These are phyloP conservation scores for Botrytis tulipae DNA, from an alignment of 2,329 filamentous ascomycete species.

Conservation along the genomic window DNA sequence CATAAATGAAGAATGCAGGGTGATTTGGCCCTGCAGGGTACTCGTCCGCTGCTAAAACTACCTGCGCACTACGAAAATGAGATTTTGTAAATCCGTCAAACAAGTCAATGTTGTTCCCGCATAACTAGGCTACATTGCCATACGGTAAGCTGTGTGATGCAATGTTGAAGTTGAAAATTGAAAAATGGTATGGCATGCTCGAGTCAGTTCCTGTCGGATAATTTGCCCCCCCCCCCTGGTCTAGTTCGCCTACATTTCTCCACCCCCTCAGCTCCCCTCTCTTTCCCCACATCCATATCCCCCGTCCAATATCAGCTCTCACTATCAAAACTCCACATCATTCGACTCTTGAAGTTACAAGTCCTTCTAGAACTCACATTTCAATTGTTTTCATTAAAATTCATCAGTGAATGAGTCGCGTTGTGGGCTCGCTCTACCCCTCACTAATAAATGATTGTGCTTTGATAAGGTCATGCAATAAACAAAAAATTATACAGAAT, in stretches of 20 bases:
- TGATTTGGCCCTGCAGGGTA: neutral
- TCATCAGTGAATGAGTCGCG: neutral
- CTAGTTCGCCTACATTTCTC: neutral
- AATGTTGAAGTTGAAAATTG: neutral
- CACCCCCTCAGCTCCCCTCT: neutral
- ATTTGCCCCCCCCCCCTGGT: neutral
- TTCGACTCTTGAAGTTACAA: neutral
- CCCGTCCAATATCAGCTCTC: neutral
- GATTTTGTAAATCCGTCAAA: neutral
- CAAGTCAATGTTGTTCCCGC: neutral
- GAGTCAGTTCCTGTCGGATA: neutral
- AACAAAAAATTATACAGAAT: neutral
- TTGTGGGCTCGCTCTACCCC: neutral
- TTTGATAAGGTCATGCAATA: neutral
- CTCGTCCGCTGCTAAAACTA: neutral
- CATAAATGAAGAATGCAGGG: neutral
- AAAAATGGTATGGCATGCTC: neutral
- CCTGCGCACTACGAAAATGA: neutral
- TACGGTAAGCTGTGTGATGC: neutral
- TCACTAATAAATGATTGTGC: neutral
- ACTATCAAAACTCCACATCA: neutral
- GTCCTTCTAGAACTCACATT: neutral
- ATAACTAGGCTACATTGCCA: neutral
- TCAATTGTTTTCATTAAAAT: neutral
- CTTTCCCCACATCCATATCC: neutral